phyloP scores from a whole-genome alignment of 148 eudicot species.

The Heliosperma pusillum region DNA sequence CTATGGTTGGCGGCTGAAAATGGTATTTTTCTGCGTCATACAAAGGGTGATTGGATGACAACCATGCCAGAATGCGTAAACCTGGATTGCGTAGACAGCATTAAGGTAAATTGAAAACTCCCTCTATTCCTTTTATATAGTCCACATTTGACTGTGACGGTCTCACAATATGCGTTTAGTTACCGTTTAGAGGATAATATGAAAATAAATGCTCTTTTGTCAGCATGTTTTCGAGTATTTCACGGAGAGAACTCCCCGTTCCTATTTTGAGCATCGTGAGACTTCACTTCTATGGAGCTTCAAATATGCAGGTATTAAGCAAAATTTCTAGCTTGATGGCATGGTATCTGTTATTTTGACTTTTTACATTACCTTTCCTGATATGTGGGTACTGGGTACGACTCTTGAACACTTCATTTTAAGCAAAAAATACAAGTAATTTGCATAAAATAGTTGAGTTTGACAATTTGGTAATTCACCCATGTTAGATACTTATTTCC shows the following conservation, averaged over 20 bases:
- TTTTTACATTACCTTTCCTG: too few relatives aligned
- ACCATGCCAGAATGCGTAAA: conserved; percentile 70
- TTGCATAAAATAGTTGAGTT: too few relatives aligned
- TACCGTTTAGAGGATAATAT: too few relatives aligned
- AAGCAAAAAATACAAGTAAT: too few relatives aligned
- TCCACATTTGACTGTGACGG: too few relatives aligned
- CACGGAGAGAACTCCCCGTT: conserved; percentile 77
- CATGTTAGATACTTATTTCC: too few relatives aligned
- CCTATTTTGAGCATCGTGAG: conserved; percentile 68
- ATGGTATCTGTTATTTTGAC: too few relatives aligned
- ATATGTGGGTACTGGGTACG: too few relatives aligned
- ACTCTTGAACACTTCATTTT: too few relatives aligned
- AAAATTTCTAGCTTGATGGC: neutral
- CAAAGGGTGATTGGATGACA: conserved; percentile 68
- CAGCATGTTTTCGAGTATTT: conserved; percentile 91
- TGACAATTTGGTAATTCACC: too few relatives aligned
- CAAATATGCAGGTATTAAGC: conserved; percentile 56
- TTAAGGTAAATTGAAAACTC: conserved; percentile 39
- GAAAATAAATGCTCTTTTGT: conserved; percentile 24
- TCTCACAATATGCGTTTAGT: too few relatives aligned
- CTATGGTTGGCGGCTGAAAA: conserved; percentile 91
- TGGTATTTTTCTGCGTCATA: conserved; percentile 72
- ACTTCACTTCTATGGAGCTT: conserved; percentile 83
- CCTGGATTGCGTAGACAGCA: conserved; percentile 81
- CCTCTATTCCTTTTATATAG: too few relatives aligned